Conservation (phyloP, 2,329 filamentous ascomycete genomes). For the Pseudocercospora crystallina region DNA sequence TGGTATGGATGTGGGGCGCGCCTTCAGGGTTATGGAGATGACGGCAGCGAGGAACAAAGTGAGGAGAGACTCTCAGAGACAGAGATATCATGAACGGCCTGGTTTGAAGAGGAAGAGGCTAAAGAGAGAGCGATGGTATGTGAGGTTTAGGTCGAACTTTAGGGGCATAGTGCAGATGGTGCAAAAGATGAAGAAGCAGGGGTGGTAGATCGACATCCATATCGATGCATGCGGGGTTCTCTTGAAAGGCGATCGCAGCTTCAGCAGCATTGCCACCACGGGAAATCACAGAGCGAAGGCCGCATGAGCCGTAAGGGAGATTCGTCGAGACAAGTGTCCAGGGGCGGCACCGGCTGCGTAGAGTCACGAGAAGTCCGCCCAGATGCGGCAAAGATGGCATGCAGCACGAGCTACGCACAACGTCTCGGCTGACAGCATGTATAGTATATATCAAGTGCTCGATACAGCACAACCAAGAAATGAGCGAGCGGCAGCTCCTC, state of each 20-base stretch:
- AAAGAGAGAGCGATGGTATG: slow-evolving; percentile 66
- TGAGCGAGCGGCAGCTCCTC: no score
- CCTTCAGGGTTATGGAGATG: slow-evolving; percentile 47
- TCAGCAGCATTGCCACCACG: no score
- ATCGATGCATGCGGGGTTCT: neutral
- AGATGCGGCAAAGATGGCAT: no score
- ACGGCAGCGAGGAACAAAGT: slow-evolving; percentile 58
- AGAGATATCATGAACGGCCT: slow-evolving; percentile 72
- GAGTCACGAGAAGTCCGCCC: no score
- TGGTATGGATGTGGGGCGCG: slow-evolving; percentile 49
- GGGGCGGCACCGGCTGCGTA: no score
- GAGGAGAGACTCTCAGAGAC: slow-evolving; percentile 53
- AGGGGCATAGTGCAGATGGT: slow-evolving; percentile 63
- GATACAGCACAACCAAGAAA: no score
- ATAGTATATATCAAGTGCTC: no score
- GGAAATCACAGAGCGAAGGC: no score
- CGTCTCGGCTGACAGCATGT: no score
- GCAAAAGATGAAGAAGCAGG: slow-evolving; percentile 69
- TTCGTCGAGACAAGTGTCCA: no score
- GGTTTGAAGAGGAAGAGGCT: slow-evolving; percentile 78
- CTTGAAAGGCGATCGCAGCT: neutral
- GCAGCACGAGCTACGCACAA: no score
- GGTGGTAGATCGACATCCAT: slow-evolving; percentile 58
- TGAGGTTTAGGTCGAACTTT: slow-evolving; percentile 69
- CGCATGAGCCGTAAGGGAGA: no score